A percentile compares a stretch with the other conserved stretches of the same genome.
phyloP scores from a whole-genome alignment of 202 grass and related monocot genomes.

The Setaria viridis region DNA sequence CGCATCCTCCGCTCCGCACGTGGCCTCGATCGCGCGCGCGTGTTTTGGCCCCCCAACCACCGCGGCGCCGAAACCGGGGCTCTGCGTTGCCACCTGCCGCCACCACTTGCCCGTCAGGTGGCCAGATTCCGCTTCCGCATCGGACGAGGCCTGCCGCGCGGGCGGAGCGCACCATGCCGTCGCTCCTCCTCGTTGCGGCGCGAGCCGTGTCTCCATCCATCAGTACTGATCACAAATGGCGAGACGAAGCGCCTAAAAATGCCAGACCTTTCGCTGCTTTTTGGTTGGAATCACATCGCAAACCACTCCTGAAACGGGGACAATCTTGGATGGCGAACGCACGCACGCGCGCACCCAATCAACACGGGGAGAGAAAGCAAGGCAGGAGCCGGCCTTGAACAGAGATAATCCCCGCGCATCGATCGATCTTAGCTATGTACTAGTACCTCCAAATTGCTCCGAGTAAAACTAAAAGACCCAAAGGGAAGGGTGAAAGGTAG shows the following conservation, averaged over 20 bases:
- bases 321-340: constrained; percentile 37
- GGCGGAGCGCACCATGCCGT: background rate
- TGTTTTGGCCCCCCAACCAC: background rate
- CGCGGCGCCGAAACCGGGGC: background rate
- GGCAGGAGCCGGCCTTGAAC: constrained; percentile 10
- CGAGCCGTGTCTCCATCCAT: background rate
- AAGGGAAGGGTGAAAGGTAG: background rate
- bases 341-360: background rate
- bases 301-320: constrained; percentile 39
- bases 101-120: background rate
- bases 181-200: background rate
- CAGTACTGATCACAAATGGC: constrained; percentile 3
- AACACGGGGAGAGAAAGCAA: background rate
- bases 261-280: constrained; percentile 41
- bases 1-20: constrained; percentile 28
- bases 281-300: constrained; percentile 32
- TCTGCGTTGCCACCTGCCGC: constrained; percentile 5
- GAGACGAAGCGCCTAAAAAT: constrained; percentile 39
- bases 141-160: background rate
- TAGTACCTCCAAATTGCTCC: constrained; percentile 50
- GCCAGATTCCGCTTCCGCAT: constrained; percentile 34
- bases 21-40: constrained; percentile 36
- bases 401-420: constrained; percentile 18
- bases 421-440: constrained; percentile 60
- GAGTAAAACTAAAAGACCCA: constrained; percentile 35